Evolutionary conservation across 805 yeast species (phyloP), one percentile per base, ranked within the genome.

Genomic region (Hanseniaspora singularis): DNA sequence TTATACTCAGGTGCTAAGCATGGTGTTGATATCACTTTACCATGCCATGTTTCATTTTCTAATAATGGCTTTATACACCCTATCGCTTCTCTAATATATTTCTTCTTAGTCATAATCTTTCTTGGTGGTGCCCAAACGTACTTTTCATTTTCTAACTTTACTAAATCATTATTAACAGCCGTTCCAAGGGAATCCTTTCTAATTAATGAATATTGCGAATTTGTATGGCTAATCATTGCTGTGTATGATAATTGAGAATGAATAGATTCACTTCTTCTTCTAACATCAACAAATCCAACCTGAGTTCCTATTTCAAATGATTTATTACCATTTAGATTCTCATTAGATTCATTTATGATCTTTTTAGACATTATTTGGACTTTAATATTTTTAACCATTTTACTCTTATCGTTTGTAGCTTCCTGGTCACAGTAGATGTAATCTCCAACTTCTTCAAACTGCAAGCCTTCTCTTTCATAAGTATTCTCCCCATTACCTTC

Each of bases 21-120:
- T 12, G 59, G 56, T 3, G 66, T 66, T 27, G 69, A 66, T 18
- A 73, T 53, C 26, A 64, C 56, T 53, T 67, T 72, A 37, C 75
- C 73, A 19, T 70, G 59, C 81, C 82, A 77, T 8, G 66, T 53
- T 36, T 75, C 77, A 38, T 71, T 74, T 51, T 65, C 65, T 1
- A 70, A 64, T 45, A 77, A 62, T 3, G 79, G 72, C 52, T 68
- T 72, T 22, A 77, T 72, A 52, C 83, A 77, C 40, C 80, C 68
- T 28, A 76, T 56, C 15, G 78, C 70, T 55, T 76, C 76, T 38
- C 72, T 66, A 36, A 71, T 64, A 51, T 63, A 65, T 50, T 70
- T 72, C 26, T 69, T 61, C 40, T 64, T 58, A 2, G 69, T 54
- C 22, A 58, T 54, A 18, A 54, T 49, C 49, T 67, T 68, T 12